Percentiles rank a stretch among this genome's conserved stretches.
These are phyloP conservation scores for Nicotiana sylvestris DNA, from an alignment of 257 asterid species.

Conservation along the genomic window DNA sequence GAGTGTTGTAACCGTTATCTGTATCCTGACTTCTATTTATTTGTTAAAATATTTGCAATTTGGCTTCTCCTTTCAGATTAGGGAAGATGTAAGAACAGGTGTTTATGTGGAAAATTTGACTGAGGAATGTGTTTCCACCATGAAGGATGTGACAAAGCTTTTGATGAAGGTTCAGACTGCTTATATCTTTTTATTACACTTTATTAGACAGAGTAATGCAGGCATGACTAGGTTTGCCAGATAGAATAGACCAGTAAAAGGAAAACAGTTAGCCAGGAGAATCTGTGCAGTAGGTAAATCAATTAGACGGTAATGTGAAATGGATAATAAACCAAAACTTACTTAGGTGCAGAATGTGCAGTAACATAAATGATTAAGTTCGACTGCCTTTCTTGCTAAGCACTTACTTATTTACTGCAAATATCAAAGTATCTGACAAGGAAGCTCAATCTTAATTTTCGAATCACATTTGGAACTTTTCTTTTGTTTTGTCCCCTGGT, in stretches of 20 bases:
- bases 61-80: slow-evolving; percentile 50
- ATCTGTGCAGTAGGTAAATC: not conserved
- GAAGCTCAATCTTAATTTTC: not conserved
- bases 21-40: not conserved
- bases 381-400: not conserved
- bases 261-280: not conserved
- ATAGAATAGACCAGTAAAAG: not conserved
- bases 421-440: not conserved
- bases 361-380: not conserved
- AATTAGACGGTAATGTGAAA: not conserved
- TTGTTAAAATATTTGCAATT: not conserved
- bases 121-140: slow-evolving; percentile 86
- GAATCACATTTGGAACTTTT: not conserved
- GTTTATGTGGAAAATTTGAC: slow-evolving; percentile 91
- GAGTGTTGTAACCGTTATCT: not conserved
- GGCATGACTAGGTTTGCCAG: not conserved
- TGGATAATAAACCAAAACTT: not conserved
- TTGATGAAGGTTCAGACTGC: slow-evolving; percentile 63
- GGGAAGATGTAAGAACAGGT: slow-evolving; percentile 93
- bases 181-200: slow-evolving; percentile 7
- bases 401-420: not conserved
- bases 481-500: not conserved
- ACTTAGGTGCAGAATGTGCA: slow-evolving; percentile 11
- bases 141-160: slow-evolving; percentile 81
- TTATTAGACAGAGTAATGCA: not conserved